Conservation (phyloP, 177 flowering plant genomes). For the Vitis hybrid region DNA sequence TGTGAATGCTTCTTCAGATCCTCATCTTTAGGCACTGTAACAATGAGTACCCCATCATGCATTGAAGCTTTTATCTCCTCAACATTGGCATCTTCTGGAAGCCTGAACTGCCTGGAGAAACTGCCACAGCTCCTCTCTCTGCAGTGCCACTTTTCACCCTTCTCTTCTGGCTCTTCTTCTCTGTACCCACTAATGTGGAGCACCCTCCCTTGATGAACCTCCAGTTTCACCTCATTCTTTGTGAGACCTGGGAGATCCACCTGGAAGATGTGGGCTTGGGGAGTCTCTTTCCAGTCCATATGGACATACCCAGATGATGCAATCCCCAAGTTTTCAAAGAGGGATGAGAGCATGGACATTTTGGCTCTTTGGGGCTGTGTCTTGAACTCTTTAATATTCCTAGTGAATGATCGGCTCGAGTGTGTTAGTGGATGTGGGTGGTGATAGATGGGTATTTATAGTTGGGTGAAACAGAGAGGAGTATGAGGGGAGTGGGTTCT, state of each 20-base stretch:
- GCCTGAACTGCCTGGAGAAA: slow-evolving; percentile 24
- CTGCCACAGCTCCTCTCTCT: slow-evolving; percentile 20
- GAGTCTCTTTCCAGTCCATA: slow-evolving; percentile 41
- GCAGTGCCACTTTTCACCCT: slow-evolving; percentile 31
- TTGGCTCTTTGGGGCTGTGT: too few relatives aligned
- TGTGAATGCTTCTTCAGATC: slow-evolving; percentile 8
- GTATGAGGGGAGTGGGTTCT: too few relatives aligned
- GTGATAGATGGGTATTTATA: too few relatives aligned
- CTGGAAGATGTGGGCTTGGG: slow-evolving; percentile 33
- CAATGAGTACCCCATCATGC: slow-evolving; percentile 29
- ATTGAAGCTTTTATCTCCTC: slow-evolving; percentile 36
- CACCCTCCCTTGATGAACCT: slow-evolving; percentile 24
- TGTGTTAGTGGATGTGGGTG: too few relatives aligned
- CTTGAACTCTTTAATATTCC: too few relatives aligned
- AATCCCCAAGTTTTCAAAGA: neutral
- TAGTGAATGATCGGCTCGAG: too few relatives aligned
- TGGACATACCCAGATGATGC: neutral
- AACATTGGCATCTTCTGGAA: slow-evolving; percentile 33
- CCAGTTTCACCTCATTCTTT: slow-evolving; percentile 31
- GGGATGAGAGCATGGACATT: neutral
- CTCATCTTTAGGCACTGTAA: slow-evolving; percentile 31
- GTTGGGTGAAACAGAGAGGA: too few relatives aligned
- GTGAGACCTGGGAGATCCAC: slow-evolving; percentile 37
- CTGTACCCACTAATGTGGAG: slow-evolving; percentile 18
- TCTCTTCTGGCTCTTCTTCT: slow-evolving; percentile 13